A percentile compares a stretch with the other conserved stretches of the same genome.
These are phyloP conservation scores for Myriosclerotinia curreyana DNA, from an alignment of 2,329 filamentous ascomycete genomes.

Conservation along the genomic window DNA sequence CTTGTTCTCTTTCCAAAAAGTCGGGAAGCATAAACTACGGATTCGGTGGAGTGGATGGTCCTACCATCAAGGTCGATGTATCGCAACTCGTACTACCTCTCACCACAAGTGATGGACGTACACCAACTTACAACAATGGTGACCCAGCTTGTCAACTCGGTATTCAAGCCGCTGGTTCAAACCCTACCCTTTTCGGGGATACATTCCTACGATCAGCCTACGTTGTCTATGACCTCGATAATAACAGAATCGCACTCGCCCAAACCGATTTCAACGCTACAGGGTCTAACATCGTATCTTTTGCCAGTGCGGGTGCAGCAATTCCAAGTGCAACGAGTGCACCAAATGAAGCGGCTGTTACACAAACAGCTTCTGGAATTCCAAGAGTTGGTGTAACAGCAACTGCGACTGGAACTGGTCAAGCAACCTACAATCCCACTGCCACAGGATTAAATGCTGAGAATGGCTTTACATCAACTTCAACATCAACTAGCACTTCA, in stretches of 20 bases:
- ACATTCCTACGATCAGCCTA: conserved; percentile 55
- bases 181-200: conserved; percentile 46
- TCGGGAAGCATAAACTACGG: conserved; percentile 48
- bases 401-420: conserved; percentile 24
- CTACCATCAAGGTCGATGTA: conserved; percentile 46
- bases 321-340: conserved; percentile 35
- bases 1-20: conserved; percentile 43
- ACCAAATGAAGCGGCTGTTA: conserved; percentile 30
- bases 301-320: conserved; percentile 33
- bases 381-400: conserved; percentile 29
- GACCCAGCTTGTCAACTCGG: conserved; percentile 52
- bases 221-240: conserved; percentile 53
- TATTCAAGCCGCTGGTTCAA: conserved; percentile 43
- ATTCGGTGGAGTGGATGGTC: conserved; percentile 47
- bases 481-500: conserved; percentile 17
- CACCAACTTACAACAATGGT: conserved; percentile 35
- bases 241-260: conserved; percentile 50
- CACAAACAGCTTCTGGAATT: conserved; percentile 35
- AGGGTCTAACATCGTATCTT: conserved; percentile 37
- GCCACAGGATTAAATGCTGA: conserved; percentile 35
- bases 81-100: conserved; percentile 46
- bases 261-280: conserved; percentile 47
- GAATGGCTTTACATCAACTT: conserved; percentile 31
- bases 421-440: conserved; percentile 34
- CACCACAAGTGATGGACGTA: conserved; percentile 38